Conservation (phyloP, 257 asterid genomes). For the Mitragyna speciosa region DNA sequence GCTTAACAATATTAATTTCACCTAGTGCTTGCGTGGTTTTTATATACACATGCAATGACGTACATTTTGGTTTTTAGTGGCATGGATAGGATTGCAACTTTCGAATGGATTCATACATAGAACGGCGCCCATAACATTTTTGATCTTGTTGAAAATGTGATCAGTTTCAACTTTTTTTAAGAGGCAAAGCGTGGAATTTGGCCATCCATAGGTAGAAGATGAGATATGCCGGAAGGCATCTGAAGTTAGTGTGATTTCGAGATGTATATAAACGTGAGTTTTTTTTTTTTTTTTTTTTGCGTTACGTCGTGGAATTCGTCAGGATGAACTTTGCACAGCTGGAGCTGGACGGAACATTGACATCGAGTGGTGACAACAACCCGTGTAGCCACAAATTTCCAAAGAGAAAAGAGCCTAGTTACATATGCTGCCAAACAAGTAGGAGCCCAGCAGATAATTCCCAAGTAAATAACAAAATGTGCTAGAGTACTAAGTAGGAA, state of each 20-base stretch:
- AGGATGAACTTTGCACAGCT: not conserved
- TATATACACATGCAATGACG: too few species aligned
- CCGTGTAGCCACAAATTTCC: not conserved
- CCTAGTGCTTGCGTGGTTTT: too few species aligned
- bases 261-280: not conserved
- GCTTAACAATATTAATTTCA: not conserved
- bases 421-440: slow-evolving; percentile 2
- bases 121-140: not conserved
- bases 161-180: not conserved
- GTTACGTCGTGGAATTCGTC: not conserved
- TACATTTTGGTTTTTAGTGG: not conserved
- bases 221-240: not conserved
- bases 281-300: not conserved
- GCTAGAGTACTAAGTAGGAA: not conserved
- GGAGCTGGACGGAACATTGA: not conserved
- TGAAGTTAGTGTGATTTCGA: not conserved
- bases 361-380: not conserved
- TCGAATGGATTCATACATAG: not conserved
- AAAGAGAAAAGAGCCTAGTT: not conserved
- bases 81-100: not conserved
- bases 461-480: not conserved
- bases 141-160: not conserved
- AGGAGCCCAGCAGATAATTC: not conserved
- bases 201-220: not conserved
- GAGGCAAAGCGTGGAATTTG: not conserved